Base-by-base conservation (phyloP, 228 moss, liverwort and hornwort species). In the Sphagnum magellanicum region DNA sequence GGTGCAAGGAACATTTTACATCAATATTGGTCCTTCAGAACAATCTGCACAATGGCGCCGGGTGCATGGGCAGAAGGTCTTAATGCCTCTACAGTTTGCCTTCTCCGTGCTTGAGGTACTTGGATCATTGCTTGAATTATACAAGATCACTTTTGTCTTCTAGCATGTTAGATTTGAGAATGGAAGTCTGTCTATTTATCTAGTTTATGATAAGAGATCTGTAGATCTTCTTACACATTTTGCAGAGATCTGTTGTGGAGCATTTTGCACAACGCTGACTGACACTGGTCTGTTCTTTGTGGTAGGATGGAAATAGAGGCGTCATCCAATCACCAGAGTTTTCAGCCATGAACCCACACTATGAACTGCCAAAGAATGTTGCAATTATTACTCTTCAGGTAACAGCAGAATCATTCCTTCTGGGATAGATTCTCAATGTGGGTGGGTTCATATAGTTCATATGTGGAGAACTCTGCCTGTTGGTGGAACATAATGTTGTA, bases 331-430 rank as follows among this genome's bases (percentile, higher is more conserved):
- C 83, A 48, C 78, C 82, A 71, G 80, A 79, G 49, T 88, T 86
- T 72, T 94, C 94, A 69, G 76, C 80, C 60, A 5, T 92, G 5
- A 78, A 70, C 46, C 64, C 70, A 52, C 89, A 78, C 53, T 92
- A 92, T 64, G 78, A 90, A 74, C 87, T 98, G 50, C 98, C 94
- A 17, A 86, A 84, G 48, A 98, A 98, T 68, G 75, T 94, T 84
- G 98, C 89, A 48, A 76, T 98, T 6, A 70, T 98, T 67, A 92
- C 98, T 64, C 83, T 98, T 57, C 97, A 93, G 96, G 96, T 96
- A 79, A 15, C 58, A 50, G 3, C 32, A 32, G 32, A 32, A 32
- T 32, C 32, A 32, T 32, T 32, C 32, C 32, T 32, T 32, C 3
- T 32, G 32, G 32, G 32, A 32, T 32, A 32, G 32, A 32, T 32